Percentiles rank a stretch among this genome's conserved stretches.
Evolutionary conservation across 2,329 filamentous ascomycete genomes (phyloP).

Genomic region (Fusarium coffeatum): DNA sequence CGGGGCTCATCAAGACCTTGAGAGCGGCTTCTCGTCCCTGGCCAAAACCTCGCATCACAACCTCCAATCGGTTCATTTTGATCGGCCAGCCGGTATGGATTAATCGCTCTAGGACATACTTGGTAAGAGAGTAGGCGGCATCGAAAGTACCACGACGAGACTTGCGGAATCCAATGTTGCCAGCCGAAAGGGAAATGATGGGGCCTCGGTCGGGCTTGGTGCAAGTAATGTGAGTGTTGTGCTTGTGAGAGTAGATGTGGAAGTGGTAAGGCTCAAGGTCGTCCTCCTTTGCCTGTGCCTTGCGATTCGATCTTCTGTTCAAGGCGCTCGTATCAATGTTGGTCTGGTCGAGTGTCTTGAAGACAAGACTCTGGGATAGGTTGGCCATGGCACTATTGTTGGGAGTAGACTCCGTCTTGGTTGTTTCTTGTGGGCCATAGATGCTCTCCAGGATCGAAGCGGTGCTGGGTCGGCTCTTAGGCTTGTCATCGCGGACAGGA

Average conservation of each 20-base stretch:
- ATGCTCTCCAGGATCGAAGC: constrained; percentile 51
- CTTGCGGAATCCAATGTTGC: constrained; percentile 94
- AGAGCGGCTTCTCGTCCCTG: constrained; percentile 86
- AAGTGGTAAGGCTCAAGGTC: constrained; percentile 79
- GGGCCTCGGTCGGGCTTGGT: constrained; percentile 83
- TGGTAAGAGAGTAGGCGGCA: constrained; percentile 88
- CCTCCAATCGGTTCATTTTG: constrained; percentile 80
- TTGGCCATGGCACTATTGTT: constrained; percentile 49
- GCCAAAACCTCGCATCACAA: constrained; percentile 88
- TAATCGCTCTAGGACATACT: constrained; percentile 85
- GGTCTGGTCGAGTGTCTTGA: constrained; percentile 52
- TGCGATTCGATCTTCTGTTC: constrained; percentile 37
- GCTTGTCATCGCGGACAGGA: constrained; percentile 45
- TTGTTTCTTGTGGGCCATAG: constrained; percentile 46
- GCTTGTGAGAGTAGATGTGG: constrained; percentile 86
- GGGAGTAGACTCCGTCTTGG: constrained; percentile 29
- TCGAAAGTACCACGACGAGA: constrained; percentile 84
- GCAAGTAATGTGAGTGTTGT: constrained; percentile 95
- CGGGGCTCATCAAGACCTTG: constrained; percentile 88
- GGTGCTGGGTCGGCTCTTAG: constrained; percentile 45
- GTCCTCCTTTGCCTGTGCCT: constrained; percentile 50
- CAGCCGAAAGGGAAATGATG: constrained; percentile 82
- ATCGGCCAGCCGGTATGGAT: constrained; percentile 82
- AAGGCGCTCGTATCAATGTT: constrained; percentile 51
- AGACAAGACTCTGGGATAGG: constrained; percentile 55